Base-by-base conservation (phyloP, 2,329 filamentous ascomycete genomes). In the Fusarium verrucosum region DNA sequence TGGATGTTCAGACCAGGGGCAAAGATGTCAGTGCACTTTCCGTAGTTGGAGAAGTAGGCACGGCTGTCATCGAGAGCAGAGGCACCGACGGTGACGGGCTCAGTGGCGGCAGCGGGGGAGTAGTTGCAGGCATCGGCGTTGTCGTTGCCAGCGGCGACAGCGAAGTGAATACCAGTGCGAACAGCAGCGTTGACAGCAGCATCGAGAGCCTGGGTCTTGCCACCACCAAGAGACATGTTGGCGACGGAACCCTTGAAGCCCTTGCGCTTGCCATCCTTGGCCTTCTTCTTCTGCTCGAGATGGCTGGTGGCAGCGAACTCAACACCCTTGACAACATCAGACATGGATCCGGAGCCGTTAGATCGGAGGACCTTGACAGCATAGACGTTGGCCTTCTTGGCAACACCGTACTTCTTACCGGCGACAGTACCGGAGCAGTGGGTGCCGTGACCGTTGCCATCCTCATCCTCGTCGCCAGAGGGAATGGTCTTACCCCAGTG, bases 41-140 rank as follows among this genome's bases (percentile, higher is more conserved):
- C 95, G 80, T 89, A 98, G 91, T 99, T 99, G 88, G 96, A 99
- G 89, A 99, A 99, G 88, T 98, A 99, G 69, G 95, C 95, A 81
- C 95, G 94, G 85, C 92, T 92, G 77, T 99, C 95, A 74, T 90
- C 88, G 60, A 99, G 87, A 71, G 92, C 95, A 41, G 93, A 96
- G 70, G 95, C 95, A 80, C 94, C 96, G 66, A 99, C 95, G 58
- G 95, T 99, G 78, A 99, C 88, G 70, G 95, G 94, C 75, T 96
- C 92, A 73, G 87, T 85, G 72, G 96, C 93, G 66, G 94, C 92
- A 74, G 95, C 96, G 60, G 95, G 95, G 36, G 95, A 99, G 87
- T 98, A 99, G 85, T 95, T 96, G 90, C 95, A 99, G 57, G 96
- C 95, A 81, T 99, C 94, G 67, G 94, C 92, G 76, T 99, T 98